These are phyloP conservation scores for Begonia fuchsioides DNA, from an alignment of 306 rosid genomes.

Conservation along the genomic window DNA sequence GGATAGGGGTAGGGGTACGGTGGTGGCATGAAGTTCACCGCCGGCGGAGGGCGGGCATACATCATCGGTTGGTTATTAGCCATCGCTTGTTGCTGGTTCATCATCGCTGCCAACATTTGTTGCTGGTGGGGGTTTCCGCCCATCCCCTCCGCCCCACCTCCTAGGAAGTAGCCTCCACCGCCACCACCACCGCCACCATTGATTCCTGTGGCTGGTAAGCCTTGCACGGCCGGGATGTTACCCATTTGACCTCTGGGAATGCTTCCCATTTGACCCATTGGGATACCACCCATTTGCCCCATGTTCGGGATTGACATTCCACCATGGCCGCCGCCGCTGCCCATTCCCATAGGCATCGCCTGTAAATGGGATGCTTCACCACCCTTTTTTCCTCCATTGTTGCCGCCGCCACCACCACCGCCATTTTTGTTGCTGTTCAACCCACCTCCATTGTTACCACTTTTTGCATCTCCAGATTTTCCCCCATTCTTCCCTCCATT, in stretches of 20 bases:
- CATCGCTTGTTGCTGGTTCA: slow-evolving; percentile 53
- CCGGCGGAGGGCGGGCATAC: slow-evolving; percentile 36
- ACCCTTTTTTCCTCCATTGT: slow-evolving; percentile 16
- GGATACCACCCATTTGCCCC: slow-evolving; percentile 35
- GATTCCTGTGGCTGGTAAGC: slow-evolving; percentile 50
- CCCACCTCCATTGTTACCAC: slow-evolving; percentile 22
- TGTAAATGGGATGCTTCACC: slow-evolving; percentile 12
- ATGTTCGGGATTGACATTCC: slow-evolving; percentile 22
- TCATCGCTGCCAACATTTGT: slow-evolving; percentile 47
- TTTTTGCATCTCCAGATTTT: slow-evolving; percentile 20
- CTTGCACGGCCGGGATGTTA: slow-evolving; percentile 51
- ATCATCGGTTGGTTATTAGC: slow-evolving; percentile 44
- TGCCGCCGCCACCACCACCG: no score
- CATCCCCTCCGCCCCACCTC: slow-evolving; percentile 33
- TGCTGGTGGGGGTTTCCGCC: slow-evolving; percentile 43
- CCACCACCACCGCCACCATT: no score
- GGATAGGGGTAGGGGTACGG: slow-evolving; percentile 24
- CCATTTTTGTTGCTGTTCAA: no score
- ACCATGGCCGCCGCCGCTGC: slow-evolving; percentile 30
- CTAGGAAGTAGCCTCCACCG: slow-evolving; percentile 26
- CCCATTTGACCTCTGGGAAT: slow-evolving; percentile 38
- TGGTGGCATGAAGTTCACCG: slow-evolving; percentile 28
- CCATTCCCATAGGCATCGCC: slow-evolving; percentile 24
- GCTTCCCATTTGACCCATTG: slow-evolving; percentile 21
- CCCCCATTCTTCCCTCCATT: slow-evolving; percentile 18